Base-by-base conservation (phyloP, 306 rosid species). In the Pachyrhizus erosus region DNA sequence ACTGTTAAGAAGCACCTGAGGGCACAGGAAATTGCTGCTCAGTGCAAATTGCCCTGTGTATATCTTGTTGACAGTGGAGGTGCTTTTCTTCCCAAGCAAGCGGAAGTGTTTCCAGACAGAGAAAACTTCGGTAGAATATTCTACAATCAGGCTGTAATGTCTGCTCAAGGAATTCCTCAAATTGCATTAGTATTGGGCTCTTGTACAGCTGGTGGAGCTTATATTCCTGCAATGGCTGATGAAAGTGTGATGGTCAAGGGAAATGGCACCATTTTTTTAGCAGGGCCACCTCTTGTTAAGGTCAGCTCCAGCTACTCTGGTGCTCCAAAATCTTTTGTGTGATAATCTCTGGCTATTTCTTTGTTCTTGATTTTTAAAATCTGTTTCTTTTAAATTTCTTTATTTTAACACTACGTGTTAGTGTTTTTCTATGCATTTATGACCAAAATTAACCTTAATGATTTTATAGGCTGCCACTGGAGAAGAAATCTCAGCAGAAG, bases 181-280 rank as follows among this genome's bases (percentile, higher is more conserved):
- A 87, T 96, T 87, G 99, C 97, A 7, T 83, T 96, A 84, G 99
- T 96, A 0, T 87, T 96, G 80, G 99, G 99, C 4, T 96, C 97
- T 21, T 96, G 99, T 87, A 92, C 99, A 49, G 99, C 98, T 7
- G 99, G 99, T 3, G 99, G 98, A 68, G 99, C 99, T 34, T 96
- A 92, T 83, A 93, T 96, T 77, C 99, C 99, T 75, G 97, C 98
- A 1, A 96, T 96, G 99, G 99, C 99, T 9, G 99, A 96, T 87
- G 98, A 96, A 67, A 96, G 98, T 80, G 98, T 93, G n/a, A 96
- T 96, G 99, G 98, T 96, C 77, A 96, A 92, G 83, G 98, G 98
- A 80, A 96, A 96, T 82, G 98, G 98, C 29, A 96, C 98, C 79
- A 92, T 96, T 62, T 96, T 93, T 84, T 88, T 96, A 43, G 99